Evolutionary conservation across 257 asterid species (phyloP).

Genomic region (Solanum corneliomulleri): DNA sequence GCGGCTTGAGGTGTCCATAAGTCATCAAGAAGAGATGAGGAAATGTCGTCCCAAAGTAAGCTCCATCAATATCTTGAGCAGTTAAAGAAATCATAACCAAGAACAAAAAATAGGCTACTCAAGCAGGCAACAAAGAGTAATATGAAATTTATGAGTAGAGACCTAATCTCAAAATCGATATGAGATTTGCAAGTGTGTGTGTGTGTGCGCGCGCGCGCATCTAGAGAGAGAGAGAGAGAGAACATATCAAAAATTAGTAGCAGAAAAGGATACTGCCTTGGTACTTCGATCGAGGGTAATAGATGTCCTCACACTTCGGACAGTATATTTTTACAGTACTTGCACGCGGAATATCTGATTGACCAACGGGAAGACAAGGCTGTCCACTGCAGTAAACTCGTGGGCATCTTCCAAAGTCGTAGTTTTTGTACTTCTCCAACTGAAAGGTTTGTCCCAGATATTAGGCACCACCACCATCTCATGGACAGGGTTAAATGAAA

Average conservation of each 20-base stretch:
- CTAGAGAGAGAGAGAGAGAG: not conserved
- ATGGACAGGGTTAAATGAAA: not conserved
- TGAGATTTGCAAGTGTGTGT: not conserved
- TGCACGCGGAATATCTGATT: conserved; percentile 82
- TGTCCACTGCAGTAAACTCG: conserved; percentile 93
- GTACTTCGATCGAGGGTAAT: conserved; percentile 93
- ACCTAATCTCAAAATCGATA: not conserved
- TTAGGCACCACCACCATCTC: not conserved
- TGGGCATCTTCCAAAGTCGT: conserved; percentile 95
- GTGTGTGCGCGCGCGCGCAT: no score
- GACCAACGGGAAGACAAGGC: conserved; percentile 98
- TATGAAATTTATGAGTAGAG: not conserved
- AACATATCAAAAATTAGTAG: not conserved
- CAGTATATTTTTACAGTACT: conserved; percentile 93
- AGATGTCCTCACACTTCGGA: conserved; percentile 91
- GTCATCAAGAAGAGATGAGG: conserved; percentile 97
- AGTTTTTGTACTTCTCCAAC: conserved; percentile 93
- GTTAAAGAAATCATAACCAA: conserved; percentile 40
- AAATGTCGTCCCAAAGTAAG: conserved; percentile 89
- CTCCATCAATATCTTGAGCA: conserved; percentile 73
- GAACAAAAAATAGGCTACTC: not conserved
- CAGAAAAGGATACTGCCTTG: conserved; percentile 96
- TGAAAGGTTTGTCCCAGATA: conserved; percentile 17
- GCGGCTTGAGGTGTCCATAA: conserved; percentile 88
- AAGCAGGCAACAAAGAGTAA: not conserved